phyloP scores from a whole-genome alignment of 176 grass and related monocot genomes.

The Phyllostachys edulis region DNA sequence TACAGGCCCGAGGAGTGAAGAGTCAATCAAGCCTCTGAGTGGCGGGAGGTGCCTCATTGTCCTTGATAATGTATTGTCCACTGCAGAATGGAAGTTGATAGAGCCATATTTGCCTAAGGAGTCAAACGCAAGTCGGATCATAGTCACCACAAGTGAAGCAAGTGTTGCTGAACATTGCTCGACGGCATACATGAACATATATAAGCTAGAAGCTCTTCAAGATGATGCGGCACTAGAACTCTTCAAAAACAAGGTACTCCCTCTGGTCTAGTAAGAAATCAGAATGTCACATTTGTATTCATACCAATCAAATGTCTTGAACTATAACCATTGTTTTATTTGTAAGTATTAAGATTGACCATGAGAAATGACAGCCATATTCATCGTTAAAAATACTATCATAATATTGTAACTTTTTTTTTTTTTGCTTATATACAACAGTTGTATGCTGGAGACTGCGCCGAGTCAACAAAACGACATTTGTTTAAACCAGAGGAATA shows the following conservation, averaged over 20 bases:
- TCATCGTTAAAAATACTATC: no score
- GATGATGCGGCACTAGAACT: not conserved
- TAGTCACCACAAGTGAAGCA: slow-evolving; percentile 26
- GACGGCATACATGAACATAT: not conserved
- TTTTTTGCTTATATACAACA: no score
- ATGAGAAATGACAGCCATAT: no score
- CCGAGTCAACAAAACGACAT: no score
- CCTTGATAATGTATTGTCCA: slow-evolving; percentile 12
- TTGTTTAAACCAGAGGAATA: no score
- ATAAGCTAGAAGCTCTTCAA: not conserved
- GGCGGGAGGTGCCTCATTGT: not conserved
- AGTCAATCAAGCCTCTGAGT: not conserved
- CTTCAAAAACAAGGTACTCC: not conserved
- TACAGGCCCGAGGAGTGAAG: not conserved
- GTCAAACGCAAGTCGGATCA: not conserved
- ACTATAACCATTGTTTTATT: no score
- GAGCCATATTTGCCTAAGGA: not conserved
- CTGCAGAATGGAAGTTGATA: not conserved
- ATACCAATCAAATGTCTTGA: no score
- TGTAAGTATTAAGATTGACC: no score
- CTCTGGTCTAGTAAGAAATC: no score
- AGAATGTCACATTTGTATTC: no score
- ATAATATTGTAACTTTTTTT: no score
- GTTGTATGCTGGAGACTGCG: no score
- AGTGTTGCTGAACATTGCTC: slow-evolving; percentile 8